phyloP scores from a whole-genome alignment of 495 filamentous ascomycete species.

The Baudoinia panamericana region DNA sequence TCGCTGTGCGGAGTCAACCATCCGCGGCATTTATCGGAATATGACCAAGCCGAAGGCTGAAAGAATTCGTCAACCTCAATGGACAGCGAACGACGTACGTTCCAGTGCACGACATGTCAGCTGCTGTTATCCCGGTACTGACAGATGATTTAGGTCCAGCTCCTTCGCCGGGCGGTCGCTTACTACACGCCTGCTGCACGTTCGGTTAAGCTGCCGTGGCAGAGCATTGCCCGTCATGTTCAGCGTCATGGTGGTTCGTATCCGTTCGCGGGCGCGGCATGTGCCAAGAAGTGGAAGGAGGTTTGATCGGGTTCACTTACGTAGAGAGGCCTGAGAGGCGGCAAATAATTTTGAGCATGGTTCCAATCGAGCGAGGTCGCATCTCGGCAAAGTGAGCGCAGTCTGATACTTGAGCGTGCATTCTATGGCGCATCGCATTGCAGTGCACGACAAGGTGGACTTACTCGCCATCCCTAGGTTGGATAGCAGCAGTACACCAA shows the following conservation, averaged over 20 bases:
- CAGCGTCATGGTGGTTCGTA: conserved; percentile 59
- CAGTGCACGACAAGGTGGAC: too few relatives aligned
- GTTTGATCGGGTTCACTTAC: background rate
- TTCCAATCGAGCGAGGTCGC: background rate
- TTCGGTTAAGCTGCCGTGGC: conserved; percentile 77
- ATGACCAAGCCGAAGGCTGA: conserved; percentile 65
- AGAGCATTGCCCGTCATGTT: conserved; percentile 65
- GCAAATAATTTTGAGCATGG: background rate
- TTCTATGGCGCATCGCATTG: too few relatives aligned
- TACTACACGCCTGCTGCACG: background rate
- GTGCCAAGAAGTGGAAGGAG: conserved; percentile 62
- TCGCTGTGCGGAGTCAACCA: conserved; percentile 71
- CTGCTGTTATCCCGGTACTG: background rate
- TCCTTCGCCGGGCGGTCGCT: conserved; percentile 10
- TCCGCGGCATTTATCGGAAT: conserved; percentile 66
- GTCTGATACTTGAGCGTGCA: too few relatives aligned
- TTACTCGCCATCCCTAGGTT: too few relatives aligned
- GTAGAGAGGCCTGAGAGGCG: background rate
- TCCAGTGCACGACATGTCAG: background rate
- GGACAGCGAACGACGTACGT: conserved; percentile 67
- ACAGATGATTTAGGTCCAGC: conserved; percentile 4
- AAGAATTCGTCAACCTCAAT: conserved; percentile 64
- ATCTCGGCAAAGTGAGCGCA: too few relatives aligned
- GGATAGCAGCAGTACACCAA: too few relatives aligned
- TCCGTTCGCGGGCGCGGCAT: conserved; percentile 73